These are phyloP conservation scores for Populus hybrid DNA, from an alignment of 441 rosid species.

Conservation along the genomic window DNA sequence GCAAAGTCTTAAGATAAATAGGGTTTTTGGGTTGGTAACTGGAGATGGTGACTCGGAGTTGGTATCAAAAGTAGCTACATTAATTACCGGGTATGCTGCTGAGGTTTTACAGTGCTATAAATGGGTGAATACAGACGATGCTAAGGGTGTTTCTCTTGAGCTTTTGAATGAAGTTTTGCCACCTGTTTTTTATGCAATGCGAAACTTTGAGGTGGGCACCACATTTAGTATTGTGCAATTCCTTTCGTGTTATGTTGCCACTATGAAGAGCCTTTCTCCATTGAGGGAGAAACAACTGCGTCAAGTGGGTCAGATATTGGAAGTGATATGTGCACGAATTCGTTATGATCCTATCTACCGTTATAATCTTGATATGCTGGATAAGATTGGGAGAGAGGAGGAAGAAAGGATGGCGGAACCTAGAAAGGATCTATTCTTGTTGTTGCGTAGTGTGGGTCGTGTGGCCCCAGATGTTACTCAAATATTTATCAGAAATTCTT, in stretches of 20 bases:
- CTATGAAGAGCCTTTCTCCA: slow-evolving; percentile 68
- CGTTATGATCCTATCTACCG: slow-evolving; percentile 68
- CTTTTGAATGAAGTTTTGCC: slow-evolving; percentile 90
- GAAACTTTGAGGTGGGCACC: slow-evolving; percentile 68
- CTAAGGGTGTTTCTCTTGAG: slow-evolving; percentile 48
- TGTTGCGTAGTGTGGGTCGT: slow-evolving; percentile 80
- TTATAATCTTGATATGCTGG: slow-evolving; percentile 62
- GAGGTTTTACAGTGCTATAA: slow-evolving; percentile 89
- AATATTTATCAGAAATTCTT: slow-evolving; percentile 67
- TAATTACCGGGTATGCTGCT: slow-evolving; percentile 78
- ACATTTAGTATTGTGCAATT: slow-evolving; percentile 69
- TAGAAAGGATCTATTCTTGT: slow-evolving; percentile 79
- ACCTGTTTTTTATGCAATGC: slow-evolving; percentile 70
- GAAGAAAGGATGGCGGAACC: slow-evolving; percentile 83
- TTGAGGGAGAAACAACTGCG: slow-evolving; percentile 66
- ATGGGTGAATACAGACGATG: slow-evolving; percentile 56
- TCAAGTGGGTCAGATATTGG: slow-evolving; percentile 69
- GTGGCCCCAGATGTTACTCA: slow-evolving; percentile 87
- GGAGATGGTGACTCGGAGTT: slow-evolving; percentile 67
- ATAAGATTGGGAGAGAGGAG: slow-evolving; percentile 87
- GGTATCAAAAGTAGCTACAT: slow-evolving; percentile 50
- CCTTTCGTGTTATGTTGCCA: slow-evolving; percentile 73
- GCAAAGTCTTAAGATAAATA: slow-evolving; percentile 61
- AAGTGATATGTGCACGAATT: slow-evolving; percentile 76
- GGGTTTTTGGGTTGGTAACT: slow-evolving; percentile 62